A percentile compares a stretch with the other conserved stretches of the same genome.
Evolutionary conservation across 257 asterid species (phyloP).

Genomic region (Galeopsis tetrahit): DNA sequence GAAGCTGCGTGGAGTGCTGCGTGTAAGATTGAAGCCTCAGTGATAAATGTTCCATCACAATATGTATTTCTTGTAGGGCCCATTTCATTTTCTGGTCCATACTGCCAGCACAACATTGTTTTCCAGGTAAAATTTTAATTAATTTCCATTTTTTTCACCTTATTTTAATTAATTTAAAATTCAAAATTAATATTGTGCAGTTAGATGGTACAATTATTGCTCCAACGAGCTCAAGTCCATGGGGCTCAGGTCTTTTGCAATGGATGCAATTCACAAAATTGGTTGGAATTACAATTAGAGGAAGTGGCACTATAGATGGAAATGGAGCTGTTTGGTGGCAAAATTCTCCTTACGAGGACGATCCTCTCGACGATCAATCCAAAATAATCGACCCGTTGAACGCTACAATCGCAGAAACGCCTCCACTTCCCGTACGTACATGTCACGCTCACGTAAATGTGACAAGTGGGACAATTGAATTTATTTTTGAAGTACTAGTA

Average conservation of each 20-base stretch:
- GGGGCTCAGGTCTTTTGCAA: constrained; percentile 85
- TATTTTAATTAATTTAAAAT: not conserved
- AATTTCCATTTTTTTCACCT: not conserved
- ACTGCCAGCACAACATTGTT: constrained; percentile 81
- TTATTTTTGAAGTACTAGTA: not conserved
- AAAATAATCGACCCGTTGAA: constrained; percentile 62
- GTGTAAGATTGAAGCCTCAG: constrained; percentile 76
- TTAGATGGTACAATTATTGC: constrained; percentile 84
- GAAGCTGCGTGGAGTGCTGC: constrained; percentile 90
- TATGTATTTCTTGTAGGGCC: constrained; percentile 80
- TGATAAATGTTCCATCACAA: constrained; percentile 61
- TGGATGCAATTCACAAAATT: constrained; percentile 87
- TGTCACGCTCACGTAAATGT: not conserved
- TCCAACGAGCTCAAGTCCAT: constrained; percentile 60
- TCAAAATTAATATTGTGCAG: constrained; percentile 43
- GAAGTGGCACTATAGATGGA: constrained; percentile 78
- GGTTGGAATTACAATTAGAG: constrained; percentile 74
- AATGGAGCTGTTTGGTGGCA: constrained; percentile 94
- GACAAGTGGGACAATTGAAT: not conserved
- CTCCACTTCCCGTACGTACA: constrained; percentile 54
- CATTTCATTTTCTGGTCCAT: constrained; percentile 90
- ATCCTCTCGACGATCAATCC: constrained; percentile 64
- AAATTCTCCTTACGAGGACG: constrained; percentile 47
- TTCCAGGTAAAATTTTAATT: constrained; percentile 65
- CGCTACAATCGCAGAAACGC: constrained; percentile 37